Evolutionary conservation across 108 stramenopile genomes (phyloP), one percentile per base, ranked within the genome.

Genomic region (Conticribra guillardii): DNA sequence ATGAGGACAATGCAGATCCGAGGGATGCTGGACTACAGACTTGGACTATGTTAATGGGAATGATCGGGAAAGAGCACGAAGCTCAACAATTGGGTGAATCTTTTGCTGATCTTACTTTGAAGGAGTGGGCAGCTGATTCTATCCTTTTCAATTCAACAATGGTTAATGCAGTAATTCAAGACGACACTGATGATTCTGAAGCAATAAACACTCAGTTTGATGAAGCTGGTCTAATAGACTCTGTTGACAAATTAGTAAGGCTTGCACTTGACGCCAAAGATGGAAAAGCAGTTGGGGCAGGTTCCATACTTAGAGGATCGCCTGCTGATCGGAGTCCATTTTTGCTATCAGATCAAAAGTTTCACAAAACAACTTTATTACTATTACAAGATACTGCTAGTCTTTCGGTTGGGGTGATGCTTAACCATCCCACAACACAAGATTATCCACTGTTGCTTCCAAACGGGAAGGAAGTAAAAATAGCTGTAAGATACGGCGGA

Each of bases 61-160:
- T 63, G 50, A 37, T 84, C 22, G 74, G 74, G n/a, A 74, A 51
- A 63, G 33, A 37, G 1, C 27, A 63, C 18, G 62, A 61, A 49
- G 53, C 71, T 16, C 28, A 16, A 18, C 28, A 28, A 17, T 30
- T 30, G n/a, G 46, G 58, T n/a, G 66, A 71, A 16, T 32, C 61
- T 21, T 88, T 85, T 73, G 58, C 71, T 37, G 87, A 88, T 52
- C 64, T 83, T 1, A 88, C 80, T 82, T 53, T 88, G 44, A 85
- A 83, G 48, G 82, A 83, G 65, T 88, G 87, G 87, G 76, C 69
- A 34, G 77, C 60, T 14, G 64, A 82, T 19, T 41, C 59, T 19
- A 64, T 53, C 21, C 54, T 53, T 1, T 54, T 54, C 53, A 55
- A 64, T 53, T 64, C 53, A 31, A 28, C 53, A 3, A 19, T 54